These are phyloP conservation scores for Sugiyamaella xylanicola DNA, from an alignment of 1,139 yeast species.

Conservation along the genomic window DNA sequence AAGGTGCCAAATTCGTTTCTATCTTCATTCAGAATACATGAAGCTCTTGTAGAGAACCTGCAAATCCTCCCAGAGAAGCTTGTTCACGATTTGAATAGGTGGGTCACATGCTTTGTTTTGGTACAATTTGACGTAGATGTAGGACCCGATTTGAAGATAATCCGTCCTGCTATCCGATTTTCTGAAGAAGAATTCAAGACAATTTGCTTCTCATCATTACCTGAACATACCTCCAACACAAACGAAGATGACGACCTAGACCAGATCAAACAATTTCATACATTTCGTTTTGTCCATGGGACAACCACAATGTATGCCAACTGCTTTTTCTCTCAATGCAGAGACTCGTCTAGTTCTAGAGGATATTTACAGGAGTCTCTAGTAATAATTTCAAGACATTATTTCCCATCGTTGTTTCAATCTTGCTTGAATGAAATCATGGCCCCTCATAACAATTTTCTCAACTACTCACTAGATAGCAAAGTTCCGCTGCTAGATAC, in stretches of 20 bases:
- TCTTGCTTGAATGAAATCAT: slow-evolving; percentile 32
- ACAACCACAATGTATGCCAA: slow-evolving; percentile 31
- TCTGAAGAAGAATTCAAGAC: slow-evolving; percentile 37
- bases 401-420: slow-evolving; percentile 35
- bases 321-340: slow-evolving; percentile 33
- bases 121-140: slow-evolving; percentile 43
- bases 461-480: slow-evolving; percentile 27
- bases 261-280: slow-evolving; percentile 27
- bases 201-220: slow-evolving; percentile 39
- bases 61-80: slow-evolving; percentile 27
- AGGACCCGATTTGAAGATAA: slow-evolving; percentile 42
- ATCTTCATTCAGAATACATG: slow-evolving; percentile 37
- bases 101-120: slow-evolving; percentile 39
- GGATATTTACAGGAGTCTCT: slow-evolving; percentile 39
- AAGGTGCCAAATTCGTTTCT: slow-evolving; percentile 35
- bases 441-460: slow-evolving; percentile 20
- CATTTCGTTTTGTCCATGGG: slow-evolving; percentile 28
- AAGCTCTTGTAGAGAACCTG: slow-evolving; percentile 31
- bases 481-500: slow-evolving; percentile 37
- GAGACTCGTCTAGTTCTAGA: slow-evolving; percentile 29
- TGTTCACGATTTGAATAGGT: slow-evolving; percentile 29
- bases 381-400: slow-evolving; percentile 34
- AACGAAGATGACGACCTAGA: slow-evolving; percentile 10
- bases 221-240: slow-evolving; percentile 32
- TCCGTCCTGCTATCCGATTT: slow-evolving; percentile 35